Evolutionary conservation across 2,329 filamentous ascomycete genomes (phyloP).

Genomic region (Fusarium penzigii): DNA sequence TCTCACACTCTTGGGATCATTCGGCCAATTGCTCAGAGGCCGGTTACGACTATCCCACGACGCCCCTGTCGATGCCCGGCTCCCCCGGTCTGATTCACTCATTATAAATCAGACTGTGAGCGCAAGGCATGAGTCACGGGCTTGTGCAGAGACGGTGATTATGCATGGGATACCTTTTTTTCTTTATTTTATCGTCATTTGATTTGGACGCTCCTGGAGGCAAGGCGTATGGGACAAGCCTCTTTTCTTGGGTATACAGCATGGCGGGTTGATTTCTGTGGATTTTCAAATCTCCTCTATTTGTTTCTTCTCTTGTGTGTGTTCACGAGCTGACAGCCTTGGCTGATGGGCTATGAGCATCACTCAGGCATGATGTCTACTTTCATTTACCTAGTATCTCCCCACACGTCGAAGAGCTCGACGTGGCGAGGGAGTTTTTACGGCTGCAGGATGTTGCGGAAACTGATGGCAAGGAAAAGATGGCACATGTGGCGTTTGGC

Average conservation of each 20-base stretch:
- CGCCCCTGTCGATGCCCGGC: constrained; percentile 71
- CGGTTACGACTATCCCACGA: constrained; percentile 66
- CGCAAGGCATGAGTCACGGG: neutral
- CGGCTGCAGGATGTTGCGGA: constrained; percentile 29
- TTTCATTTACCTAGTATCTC: constrained; percentile 14
- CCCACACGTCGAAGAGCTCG: constrained; percentile 29
- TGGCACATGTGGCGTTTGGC: constrained; percentile 24
- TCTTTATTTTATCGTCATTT: neutral
- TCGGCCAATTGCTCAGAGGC: constrained; percentile 64
- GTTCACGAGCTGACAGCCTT: constrained; percentile 6
- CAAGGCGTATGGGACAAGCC: constrained; percentile 24
- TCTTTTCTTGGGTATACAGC: constrained; percentile 20
- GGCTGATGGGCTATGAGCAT: constrained; percentile 7
- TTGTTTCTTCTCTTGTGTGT: too few relatives aligned
- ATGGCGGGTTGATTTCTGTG: constrained; percentile 28
- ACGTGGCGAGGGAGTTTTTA: constrained; percentile 22
- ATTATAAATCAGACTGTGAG: constrained; percentile 9
- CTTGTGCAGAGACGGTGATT: neutral
- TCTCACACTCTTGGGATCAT: constrained; percentile 72
- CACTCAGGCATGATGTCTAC: constrained; percentile 15
- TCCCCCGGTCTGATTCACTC: constrained; percentile 57
- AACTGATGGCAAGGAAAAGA: constrained; percentile 21
- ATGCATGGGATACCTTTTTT: too few relatives aligned
- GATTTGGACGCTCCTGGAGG: too few relatives aligned
- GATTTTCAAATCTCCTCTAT: constrained; percentile 20